Conservation (phyloP, 1,139 yeast species). For the Geotrichum citri-aurantii region DNA sequence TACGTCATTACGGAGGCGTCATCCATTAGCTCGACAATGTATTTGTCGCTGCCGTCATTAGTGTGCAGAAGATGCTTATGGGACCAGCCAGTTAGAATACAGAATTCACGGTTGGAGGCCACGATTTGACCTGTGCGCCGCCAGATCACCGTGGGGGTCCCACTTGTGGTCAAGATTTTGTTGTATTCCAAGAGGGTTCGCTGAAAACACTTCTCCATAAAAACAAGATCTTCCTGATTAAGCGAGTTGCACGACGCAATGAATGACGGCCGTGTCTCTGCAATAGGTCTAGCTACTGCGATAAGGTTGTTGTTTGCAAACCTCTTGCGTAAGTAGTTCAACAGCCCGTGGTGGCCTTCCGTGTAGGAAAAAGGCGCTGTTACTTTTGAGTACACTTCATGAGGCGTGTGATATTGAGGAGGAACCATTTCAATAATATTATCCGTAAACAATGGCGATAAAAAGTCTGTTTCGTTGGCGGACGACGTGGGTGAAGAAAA, state of each 20-base stretch:
- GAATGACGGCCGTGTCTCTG: conserved; percentile 82
- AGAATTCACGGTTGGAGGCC: conserved; percentile 84
- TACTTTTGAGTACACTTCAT: conserved; percentile 27
- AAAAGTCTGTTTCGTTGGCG: not conserved
- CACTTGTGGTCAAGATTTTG: conserved; percentile 70
- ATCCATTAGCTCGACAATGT: conserved; percentile 82
- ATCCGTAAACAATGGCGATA: not conserved
- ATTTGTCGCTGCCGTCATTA: conserved; percentile 39
- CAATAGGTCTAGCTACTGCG: conserved; percentile 81
- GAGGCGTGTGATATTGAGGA: conserved; percentile 20
- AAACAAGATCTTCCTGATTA: conserved; percentile 81
- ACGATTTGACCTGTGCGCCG: conserved; percentile 90
- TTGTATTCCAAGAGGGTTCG: conserved; percentile 81
- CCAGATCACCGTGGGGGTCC: conserved; percentile 96
- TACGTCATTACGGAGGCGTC: conserved; percentile 84
- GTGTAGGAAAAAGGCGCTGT: conserved; percentile 72
- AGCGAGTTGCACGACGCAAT: conserved; percentile 85
- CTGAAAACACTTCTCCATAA: conserved; percentile 93
- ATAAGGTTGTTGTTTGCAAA: conserved; percentile 67
- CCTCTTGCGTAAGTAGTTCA: conserved; percentile 63
- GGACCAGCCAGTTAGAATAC: conserved; percentile 61
- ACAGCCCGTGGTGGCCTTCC: conserved; percentile 77
- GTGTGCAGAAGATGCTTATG: conserved; percentile 37
- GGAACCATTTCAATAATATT: not conserved
- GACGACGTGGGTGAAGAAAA: not conserved